A percentile compares a stretch with the other conserved stretches of the same genome.
Evolutionary conservation across 2,329 filamentous ascomycete species (phyloP).

Genomic region (Hymenoscyphus albidus): DNA sequence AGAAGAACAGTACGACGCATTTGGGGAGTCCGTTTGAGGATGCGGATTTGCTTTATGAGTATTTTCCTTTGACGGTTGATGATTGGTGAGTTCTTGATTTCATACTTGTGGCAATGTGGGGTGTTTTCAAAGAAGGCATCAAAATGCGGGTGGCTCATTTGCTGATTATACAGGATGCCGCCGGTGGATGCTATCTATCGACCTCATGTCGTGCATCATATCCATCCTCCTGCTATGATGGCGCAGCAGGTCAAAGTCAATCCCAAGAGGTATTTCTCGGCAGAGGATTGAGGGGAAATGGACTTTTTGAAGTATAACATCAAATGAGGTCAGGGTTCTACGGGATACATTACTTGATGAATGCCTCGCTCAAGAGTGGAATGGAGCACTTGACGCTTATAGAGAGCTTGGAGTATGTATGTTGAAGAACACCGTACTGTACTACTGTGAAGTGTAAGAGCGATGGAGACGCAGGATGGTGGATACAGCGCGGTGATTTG

Average conservation of each 20-base stretch:
- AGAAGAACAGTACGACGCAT: slow-evolving; percentile 36
- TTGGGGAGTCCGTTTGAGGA: slow-evolving; percentile 65
- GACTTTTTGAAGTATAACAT: no score
- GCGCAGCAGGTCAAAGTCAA: slow-evolving; percentile 63
- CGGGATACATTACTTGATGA: no score
- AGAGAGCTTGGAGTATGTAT: no score
- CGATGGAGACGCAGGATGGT: no score
- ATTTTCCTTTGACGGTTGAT: slow-evolving; percentile 86
- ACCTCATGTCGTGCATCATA: slow-evolving; percentile 89
- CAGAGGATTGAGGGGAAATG: slow-evolving; percentile 42
- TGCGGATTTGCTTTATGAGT: slow-evolving; percentile 85
- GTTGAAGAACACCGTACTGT: no score
- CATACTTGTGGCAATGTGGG: no score
- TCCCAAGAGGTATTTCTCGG: slow-evolving; percentile 69
- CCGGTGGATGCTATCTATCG: slow-evolving; percentile 87
- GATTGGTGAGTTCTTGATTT: slow-evolving; percentile 59
- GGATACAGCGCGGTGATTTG: no score
- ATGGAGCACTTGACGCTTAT: no score
- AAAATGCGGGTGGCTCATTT: not conserved
- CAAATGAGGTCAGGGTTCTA: no score
- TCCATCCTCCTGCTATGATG: slow-evolving; percentile 65
- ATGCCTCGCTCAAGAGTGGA: no score
- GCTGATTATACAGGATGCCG: slow-evolving; percentile 57
- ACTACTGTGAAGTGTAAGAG: no score
- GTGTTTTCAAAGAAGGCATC: no score